Conservation (phyloP, 23 red algal species). For the Gracilaria domingensis region DNA sequence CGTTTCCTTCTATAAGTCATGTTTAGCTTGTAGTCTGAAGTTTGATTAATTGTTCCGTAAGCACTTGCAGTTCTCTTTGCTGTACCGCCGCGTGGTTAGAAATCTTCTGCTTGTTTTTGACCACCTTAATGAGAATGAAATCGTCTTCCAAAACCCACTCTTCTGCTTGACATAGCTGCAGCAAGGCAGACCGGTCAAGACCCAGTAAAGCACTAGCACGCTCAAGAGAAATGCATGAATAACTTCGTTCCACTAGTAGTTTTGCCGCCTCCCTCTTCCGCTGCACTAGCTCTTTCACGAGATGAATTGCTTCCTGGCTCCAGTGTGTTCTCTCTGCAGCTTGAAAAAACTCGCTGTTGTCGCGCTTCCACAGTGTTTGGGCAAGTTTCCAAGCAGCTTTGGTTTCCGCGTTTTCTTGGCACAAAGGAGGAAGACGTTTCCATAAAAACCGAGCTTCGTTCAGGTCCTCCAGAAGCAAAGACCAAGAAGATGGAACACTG, state of each 20-base stretch:
- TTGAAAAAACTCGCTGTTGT: slow-evolving; percentile 26
- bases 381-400: slow-evolving; percentile 49
- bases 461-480: slow-evolving; percentile 37
- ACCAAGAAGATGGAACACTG: slow-evolving; percentile 34
- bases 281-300: slow-evolving; percentile 25
- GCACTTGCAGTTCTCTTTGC: slow-evolving; percentile 38
- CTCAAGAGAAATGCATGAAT: slow-evolving; percentile 10
- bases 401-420: slow-evolving; percentile 22
- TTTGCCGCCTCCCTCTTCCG: slow-evolving; percentile 4
- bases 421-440: slow-evolving; percentile 28
- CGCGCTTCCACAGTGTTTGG: slow-evolving; percentile 15
- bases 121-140: slow-evolving; percentile 7
- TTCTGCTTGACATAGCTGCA: background rate
- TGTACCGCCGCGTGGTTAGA: slow-evolving; percentile 8
- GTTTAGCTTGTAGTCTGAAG: slow-evolving; percentile 43
- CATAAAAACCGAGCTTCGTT: slow-evolving; percentile 65
- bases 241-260: background rate
- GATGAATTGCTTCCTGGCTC: slow-evolving; percentile 2
- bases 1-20: background rate
- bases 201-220: slow-evolving; percentile 6
- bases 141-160: slow-evolving; percentile 21
- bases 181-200: background rate
- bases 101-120: background rate
- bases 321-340: slow-evolving; percentile 1
- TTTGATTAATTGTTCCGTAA: slow-evolving; percentile 57